Percentiles rank a stretch among this genome's conserved stretches.
Conservation (phyloP, 306 rosid genomes). For the Vigna angularis region DNA sequence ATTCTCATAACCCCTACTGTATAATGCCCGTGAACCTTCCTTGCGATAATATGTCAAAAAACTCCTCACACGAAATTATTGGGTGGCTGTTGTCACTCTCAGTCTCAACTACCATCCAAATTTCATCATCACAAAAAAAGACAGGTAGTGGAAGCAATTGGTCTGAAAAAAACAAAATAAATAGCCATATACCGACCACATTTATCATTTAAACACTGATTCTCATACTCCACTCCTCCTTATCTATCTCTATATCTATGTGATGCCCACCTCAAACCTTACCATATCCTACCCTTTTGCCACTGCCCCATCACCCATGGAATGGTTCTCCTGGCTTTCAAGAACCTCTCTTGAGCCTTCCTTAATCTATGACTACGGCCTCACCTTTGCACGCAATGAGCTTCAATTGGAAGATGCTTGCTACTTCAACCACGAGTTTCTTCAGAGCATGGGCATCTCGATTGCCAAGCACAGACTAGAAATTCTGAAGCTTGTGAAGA, state of each 20-base stretch:
- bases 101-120: constrained; percentile 65
- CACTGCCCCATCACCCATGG: constrained; percentile 59
- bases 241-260: constrained; percentile 42
- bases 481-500: constrained; percentile 81
- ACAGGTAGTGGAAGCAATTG: neutral
- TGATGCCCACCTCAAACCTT: constrained; percentile 38
- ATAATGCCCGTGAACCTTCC: constrained; percentile 31
- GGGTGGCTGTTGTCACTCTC: constrained; percentile 46
- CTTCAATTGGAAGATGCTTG: constrained; percentile 65
- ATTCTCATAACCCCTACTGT: constrained; percentile 6
- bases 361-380: constrained; percentile 74
- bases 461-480: constrained; percentile 92
- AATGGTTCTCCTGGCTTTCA: constrained; percentile 97
- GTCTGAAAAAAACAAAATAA: constrained; percentile 35
- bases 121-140: constrained; percentile 20
- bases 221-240: constrained; percentile 36
- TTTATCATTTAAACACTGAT: constrained; percentile 41
- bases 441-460: constrained; percentile 86
- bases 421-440: constrained; percentile 83
- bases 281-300: constrained; percentile 24
- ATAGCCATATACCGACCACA: constrained; percentile 57
- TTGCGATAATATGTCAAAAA: neutral
- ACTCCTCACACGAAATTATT: constrained; percentile 40
- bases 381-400: constrained; percentile 70
- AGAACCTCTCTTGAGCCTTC: constrained; percentile 74